phyloP scores from a whole-genome alignment of 108 stramenopile species.

The Discostella stelligeroides region DNA sequence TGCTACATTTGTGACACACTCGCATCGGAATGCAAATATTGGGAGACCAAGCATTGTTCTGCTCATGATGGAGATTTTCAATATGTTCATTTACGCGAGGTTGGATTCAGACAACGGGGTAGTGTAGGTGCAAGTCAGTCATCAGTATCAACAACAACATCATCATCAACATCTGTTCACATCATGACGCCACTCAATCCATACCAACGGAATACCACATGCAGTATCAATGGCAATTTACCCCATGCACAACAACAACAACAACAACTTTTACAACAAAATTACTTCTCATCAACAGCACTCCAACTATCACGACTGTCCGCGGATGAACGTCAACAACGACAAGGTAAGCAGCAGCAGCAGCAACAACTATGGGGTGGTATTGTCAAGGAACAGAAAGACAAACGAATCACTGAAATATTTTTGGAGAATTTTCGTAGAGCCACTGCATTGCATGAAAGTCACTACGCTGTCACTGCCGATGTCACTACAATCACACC shows the following conservation, averaged over 20 bases:
- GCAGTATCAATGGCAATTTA: too few relatives aligned
- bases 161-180: neutral
- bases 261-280: neutral
- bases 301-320: neutral
- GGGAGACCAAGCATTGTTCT: slow-evolving; percentile 52
- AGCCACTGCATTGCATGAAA: slow-evolving; percentile 20
- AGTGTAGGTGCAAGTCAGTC: slow-evolving; percentile 6
- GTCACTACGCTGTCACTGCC: neutral
- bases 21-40: slow-evolving; percentile 48
- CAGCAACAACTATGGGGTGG: slow-evolving; percentile 5
- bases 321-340: neutral
- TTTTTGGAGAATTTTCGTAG: slow-evolving; percentile 49
- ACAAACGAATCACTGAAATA: slow-evolving; percentile 52
- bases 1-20: slow-evolving; percentile 65
- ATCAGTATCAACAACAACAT: neutral
- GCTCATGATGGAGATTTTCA: slow-evolving; percentile 19
- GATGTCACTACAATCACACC: neutral
- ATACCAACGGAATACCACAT: too few relatives aligned
- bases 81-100: neutral
- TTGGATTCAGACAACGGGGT: neutral
- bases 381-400: slow-evolving; percentile 21
- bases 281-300: neutral
- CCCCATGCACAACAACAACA: too few relatives aligned
- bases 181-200: too few relatives aligned
- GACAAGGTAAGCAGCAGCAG: neutral